These are phyloP conservation scores for Xylaria flabelliformis DNA, from an alignment of 495 filamentous ascomycete species.

Conservation along the genomic window DNA sequence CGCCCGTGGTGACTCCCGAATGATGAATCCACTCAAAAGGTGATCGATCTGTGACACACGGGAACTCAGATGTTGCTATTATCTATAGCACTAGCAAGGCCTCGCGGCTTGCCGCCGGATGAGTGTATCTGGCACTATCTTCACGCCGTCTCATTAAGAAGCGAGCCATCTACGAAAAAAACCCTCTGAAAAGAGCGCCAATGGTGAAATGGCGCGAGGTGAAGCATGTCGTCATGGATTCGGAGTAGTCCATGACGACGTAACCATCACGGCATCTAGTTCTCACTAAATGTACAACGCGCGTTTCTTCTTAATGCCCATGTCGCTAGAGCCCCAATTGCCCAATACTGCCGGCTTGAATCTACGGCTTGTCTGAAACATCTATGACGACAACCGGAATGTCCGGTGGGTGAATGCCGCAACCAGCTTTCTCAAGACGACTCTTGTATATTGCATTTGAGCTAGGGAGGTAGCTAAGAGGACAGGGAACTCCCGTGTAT, in stretches of 20 bases:
- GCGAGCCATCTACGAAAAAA: no score
- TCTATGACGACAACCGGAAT: conserved; percentile 27
- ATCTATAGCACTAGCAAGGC: neutral
- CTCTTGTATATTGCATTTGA: neutral
- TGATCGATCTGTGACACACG: conserved; percentile 5
- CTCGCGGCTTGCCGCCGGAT: neutral
- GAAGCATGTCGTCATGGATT: conserved; percentile 19
- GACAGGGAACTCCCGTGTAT: neutral
- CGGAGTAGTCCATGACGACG: conserved; percentile 12
- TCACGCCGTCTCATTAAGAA: neutral
- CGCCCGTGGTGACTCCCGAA: conserved; percentile 9
- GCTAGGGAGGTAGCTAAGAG: neutral
- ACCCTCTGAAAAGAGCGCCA: no score
- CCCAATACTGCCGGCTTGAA: neutral
- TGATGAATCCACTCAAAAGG: neutral
- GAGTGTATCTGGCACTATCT: neutral
- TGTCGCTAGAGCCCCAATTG: neutral
- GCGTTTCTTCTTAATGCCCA: neutral
- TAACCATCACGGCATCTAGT: conserved; percentile 15
- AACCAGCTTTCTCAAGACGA: neutral
- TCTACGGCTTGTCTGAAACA: neutral
- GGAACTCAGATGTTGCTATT: neutral
- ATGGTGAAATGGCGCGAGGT: neutral
- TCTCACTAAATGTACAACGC: neutral
- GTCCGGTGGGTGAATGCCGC: neutral